phyloP scores from a whole-genome alignment of 2,329 filamentous ascomycete species.

The Scedosporium aurantiacum region DNA sequence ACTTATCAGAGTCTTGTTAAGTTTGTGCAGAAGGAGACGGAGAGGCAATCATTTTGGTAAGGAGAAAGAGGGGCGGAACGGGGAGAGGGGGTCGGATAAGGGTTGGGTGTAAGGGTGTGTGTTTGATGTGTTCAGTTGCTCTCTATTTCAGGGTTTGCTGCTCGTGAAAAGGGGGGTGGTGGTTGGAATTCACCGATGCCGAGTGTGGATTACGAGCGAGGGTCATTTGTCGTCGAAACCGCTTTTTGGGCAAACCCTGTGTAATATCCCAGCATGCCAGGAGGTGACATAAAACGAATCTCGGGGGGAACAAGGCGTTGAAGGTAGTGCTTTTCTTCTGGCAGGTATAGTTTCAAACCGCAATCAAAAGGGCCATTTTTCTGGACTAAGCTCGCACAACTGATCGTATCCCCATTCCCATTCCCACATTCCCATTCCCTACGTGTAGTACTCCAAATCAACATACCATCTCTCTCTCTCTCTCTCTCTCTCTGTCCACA shows the following conservation, averaged over 20 bases:
- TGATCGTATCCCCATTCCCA: background rate
- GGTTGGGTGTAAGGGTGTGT: background rate
- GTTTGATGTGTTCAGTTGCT: background rate
- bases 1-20: slow-evolving; percentile 55
- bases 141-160: background rate
- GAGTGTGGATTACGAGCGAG: background rate
- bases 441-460: too few species aligned
- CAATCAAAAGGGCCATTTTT: slow-evolving; percentile 1
- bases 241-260: background rate
- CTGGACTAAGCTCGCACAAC: background rate
- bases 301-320: slow-evolving; percentile 1
- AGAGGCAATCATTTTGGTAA: slow-evolving; percentile 41
- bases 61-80: background rate
- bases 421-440: too few species aligned
- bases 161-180: background rate
- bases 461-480: too few species aligned
- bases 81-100: background rate
- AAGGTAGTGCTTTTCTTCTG: background rate
- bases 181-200: background rate
- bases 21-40: slow-evolving; percentile 54
- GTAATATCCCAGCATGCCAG: slow-evolving; percentile 7
- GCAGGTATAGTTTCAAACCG: background rate
- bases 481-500: too few species aligned
- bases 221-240: background rate
- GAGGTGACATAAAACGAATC: slow-evolving; percentile 4